Base-by-base conservation (phyloP, 768 basidiomycete species). In the Rickenella mellea region DNA sequence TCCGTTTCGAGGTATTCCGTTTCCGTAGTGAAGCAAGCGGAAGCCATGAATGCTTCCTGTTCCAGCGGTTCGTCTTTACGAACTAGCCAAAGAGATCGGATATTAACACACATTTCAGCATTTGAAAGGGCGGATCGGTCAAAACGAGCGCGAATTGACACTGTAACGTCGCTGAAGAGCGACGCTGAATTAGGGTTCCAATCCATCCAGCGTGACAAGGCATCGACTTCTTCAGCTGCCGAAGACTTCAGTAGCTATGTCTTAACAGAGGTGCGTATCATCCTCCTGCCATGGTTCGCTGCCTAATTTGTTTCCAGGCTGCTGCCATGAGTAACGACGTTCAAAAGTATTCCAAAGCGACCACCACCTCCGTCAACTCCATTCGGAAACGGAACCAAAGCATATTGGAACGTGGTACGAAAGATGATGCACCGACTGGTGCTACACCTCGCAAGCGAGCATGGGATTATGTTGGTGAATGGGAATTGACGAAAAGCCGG, bases 371-470 rank as follows among this genome's bases (percentile, higher is more conserved):
- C 24, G 15, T 22, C 19, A 19, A 17, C 15, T 36, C 33, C 19
- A 36, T 49, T 9, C 21, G 43, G 33, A 24, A 46, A 19, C 28
- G 25, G 11, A 29, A 48, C 30, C 33, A 69, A 24, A 60, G 65
- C 11, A 60, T 89, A 17, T 55, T 68, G 6, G 71, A 77, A 22
- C 66, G 78, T 42, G 85, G 79, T 7, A 65, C 72, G 6, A 71
- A 64, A 43, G 75, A 77, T 42, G 88, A 90, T 52, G 55, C 62
- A 17, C 62, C 83, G 1, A 85, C 80, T 11, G 88, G 88, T 5
- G 62, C 63, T 41, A 91, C 88, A 3, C 89, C 89, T 27, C 76
- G 74, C 35, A 89, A 86, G 65, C 78, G 83, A 25, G 59, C 61
- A 24, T 83, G 83, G 78, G 66, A 80, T 46, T 80, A 80, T 46